Evolutionary conservation across 2,329 filamentous ascomycete genomes (phyloP).

Genomic region (Claviceps lovelessii): DNA sequence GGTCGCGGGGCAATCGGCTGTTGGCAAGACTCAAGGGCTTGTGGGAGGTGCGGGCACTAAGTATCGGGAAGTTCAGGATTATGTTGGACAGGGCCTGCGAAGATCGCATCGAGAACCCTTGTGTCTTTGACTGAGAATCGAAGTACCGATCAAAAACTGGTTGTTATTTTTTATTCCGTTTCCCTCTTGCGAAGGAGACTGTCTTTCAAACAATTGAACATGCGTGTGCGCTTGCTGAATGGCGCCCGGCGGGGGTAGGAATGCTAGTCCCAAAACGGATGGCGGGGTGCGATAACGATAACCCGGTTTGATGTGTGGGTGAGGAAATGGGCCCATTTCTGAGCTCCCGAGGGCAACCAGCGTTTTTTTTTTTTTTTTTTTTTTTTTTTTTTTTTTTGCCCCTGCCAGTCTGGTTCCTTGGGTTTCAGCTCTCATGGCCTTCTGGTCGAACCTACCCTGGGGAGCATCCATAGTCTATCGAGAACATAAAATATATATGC

Average conservation of each 20-base stretch:
- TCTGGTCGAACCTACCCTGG: background rate
- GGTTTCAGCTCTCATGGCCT: too few relatives aligned
- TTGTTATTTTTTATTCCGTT: background rate
- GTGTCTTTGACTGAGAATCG: background rate
- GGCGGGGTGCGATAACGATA: conserved; percentile 27
- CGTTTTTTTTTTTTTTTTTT: background rate
- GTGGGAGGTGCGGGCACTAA: background rate
- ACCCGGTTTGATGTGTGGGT: conserved; percentile 13
- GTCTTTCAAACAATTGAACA: conserved; percentile 3
- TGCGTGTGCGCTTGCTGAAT: conserved; percentile 7
- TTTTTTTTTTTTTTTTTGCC: too few relatives aligned
- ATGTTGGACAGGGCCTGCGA: background rate
- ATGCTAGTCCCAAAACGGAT: conserved; percentile 8
- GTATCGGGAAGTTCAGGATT: background rate
- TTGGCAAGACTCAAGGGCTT: background rate
- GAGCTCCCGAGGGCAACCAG: background rate
- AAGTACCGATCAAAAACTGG: background rate
- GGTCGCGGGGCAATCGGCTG: background rate
- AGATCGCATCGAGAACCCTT: background rate
- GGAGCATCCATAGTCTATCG: background rate
- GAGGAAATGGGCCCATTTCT: background rate
- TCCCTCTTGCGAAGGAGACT: background rate
- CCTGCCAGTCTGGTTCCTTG: background rate
- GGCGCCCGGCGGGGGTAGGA: conserved; percentile 5
- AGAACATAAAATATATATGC: background rate